Base-by-base conservation (phyloP, 768 basidiomycete species). In the Crassisporium funariophilum region DNA sequence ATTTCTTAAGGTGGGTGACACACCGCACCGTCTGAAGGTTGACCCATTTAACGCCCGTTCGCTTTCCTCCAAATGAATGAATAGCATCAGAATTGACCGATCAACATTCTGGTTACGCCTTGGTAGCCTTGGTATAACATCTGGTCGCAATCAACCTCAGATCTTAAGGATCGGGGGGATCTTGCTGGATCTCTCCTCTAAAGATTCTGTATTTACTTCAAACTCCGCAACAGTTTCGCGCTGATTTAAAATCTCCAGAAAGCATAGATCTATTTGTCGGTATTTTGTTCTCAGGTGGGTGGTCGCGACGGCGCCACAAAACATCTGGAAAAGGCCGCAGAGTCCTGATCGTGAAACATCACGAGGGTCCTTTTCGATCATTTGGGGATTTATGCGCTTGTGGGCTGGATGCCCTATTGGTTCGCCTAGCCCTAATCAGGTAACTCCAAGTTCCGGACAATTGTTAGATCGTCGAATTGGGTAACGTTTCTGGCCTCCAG, bases 401-500 rank as follows among this genome's bases (percentile, higher is more conserved):
- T 53, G 58, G 57, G 57, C 59, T 64, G 54, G 53, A 61, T 56
- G 52, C 60, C 62, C 50, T 63, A 66, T 66, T 63, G 63, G 58
- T 67, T 71, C 69, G 68, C 60, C 72, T 77, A 71, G 73, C 75
- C 72, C 73, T n/a, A 70, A 78, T 68, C 62, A 61, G 71, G 74
- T 67, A 73, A 65, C 33, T 20, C 70, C 66, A 69, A 70, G 75
- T 72, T 74, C 71, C 73, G 75, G 69, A 61, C 65, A 66, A 62
- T 55, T 68, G 66, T 64, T 56, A 63, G 45, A 50, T 40, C 40
- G 41, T 56, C 64, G 57, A 57, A 73, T 74, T 70, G 68, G 69
- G 67, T 63, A 74, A 74, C 62, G 58, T 63, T 53, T 63, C 68
- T 60, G 60, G 59, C 63, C 62, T 66, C 57, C 62, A 62, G 63